A percentile compares a stretch with the other conserved stretches of the same genome.
Conservation (phyloP, 345 rosid genomes). For the Brassica nigra region DNA sequence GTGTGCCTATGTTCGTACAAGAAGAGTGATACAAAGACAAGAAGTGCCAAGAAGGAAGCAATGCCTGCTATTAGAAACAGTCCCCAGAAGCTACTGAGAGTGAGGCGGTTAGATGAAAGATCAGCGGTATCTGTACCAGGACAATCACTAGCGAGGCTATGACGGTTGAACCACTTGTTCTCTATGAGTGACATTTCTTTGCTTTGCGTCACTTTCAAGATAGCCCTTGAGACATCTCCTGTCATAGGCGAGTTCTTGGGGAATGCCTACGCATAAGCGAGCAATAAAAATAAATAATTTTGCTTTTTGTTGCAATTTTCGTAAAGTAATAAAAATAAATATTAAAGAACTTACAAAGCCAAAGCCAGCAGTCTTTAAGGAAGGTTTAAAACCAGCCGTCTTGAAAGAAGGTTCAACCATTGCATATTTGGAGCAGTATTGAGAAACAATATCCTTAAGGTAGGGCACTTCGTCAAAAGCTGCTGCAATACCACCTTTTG, state of each 20-base stretch:
- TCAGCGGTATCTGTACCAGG: slow-evolving; percentile 6
- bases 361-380: slow-evolving; percentile 25
- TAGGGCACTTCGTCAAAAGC: slow-evolving; percentile 43
- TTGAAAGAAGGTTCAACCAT: slow-evolving; percentile 24
- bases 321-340: too few relatives aligned
- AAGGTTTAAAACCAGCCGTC: too few relatives aligned
- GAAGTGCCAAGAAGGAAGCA: slow-evolving; percentile 42
- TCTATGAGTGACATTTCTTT: slow-evolving; percentile 29
- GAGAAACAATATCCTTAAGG: slow-evolving; percentile 31
- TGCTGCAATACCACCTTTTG: slow-evolving; percentile 25
- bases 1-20: slow-evolving; percentile 16
- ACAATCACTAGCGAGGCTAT: background rate
- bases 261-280: slow-evolving; percentile 41
- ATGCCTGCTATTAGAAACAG: slow-evolving; percentile 48
- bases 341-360: slow-evolving; percentile 43
- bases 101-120: slow-evolving; percentile 41
- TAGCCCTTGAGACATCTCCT: slow-evolving; percentile 46
- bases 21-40: slow-evolving; percentile 22
- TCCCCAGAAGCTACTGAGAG: slow-evolving; percentile 47
- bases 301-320: too few relatives aligned
- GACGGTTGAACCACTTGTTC: background rate
- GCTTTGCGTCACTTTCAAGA: slow-evolving; percentile 47
- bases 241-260: slow-evolving; percentile 44
- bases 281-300: background rate
- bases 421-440: slow-evolving; percentile 20